Evolutionary conservation across 495 filamentous ascomycete genomes (phyloP).

Genomic region (Talaromyces adpressus): DNA sequence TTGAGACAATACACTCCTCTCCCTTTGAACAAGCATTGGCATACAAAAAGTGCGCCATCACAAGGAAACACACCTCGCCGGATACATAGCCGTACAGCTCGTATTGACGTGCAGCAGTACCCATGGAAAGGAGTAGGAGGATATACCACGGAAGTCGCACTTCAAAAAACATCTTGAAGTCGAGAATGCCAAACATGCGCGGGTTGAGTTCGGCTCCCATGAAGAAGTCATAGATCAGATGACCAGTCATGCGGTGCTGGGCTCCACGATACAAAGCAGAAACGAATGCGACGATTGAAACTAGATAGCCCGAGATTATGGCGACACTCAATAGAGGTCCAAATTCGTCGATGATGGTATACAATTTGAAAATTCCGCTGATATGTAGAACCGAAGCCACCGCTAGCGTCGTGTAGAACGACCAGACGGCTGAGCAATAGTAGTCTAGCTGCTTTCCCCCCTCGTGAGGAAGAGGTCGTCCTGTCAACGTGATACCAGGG

Average conservation of each 20-base stretch:
- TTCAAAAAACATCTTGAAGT: slow-evolving; percentile 99
- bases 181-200: slow-evolving; percentile 83
- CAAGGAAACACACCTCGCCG: slow-evolving; percentile 77
- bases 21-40: slow-evolving; percentile 94
- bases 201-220: slow-evolving; percentile 98
- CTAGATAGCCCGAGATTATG: slow-evolving; percentile 76
- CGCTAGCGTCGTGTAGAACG: slow-evolving; percentile 78
- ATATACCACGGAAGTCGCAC: slow-evolving; percentile 97
- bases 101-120: slow-evolving; percentile 78
- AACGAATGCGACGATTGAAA: slow-evolving; percentile 70
- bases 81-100: slow-evolving; percentile 86
- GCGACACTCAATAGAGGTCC: slow-evolving; percentile 82
- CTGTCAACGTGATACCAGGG: slow-evolving; percentile 75
- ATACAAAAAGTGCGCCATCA: slow-evolving; percentile 93
- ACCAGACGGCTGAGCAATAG: slow-evolving; percentile 84
- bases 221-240: slow-evolving; percentile 92
- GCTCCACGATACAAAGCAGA: slow-evolving; percentile 70
- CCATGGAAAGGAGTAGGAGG: slow-evolving; percentile 70
- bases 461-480: slow-evolving; percentile 78
- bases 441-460: slow-evolving; percentile 80
- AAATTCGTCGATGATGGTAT: slow-evolving; percentile 93
- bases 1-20: slow-evolving; percentile 86
- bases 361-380: slow-evolving; percentile 78
- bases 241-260: slow-evolving; percentile 87
- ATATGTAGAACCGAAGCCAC: slow-evolving; percentile 64